These are phyloP conservation scores for Fagopyrum homotropicum DNA, from an alignment of 148 eudicot species.

Conservation along the genomic window DNA sequence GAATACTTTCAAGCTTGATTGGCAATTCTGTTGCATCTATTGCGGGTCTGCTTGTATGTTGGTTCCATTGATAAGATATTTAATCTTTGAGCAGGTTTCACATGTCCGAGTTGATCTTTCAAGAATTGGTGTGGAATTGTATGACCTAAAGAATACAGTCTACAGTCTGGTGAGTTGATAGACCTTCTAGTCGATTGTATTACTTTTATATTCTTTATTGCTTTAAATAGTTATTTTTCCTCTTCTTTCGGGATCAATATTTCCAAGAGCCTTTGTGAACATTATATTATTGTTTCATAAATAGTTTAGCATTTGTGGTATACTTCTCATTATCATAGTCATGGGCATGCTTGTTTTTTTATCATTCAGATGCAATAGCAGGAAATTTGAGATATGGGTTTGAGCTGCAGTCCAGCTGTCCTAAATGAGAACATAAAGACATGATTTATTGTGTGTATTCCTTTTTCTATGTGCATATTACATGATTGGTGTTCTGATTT, in stretches of 20 bases:
- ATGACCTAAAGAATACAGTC: constrained; percentile 42
- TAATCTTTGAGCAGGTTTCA: constrained; percentile 48
- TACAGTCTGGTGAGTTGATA: constrained; percentile 61
- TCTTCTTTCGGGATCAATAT: not conserved
- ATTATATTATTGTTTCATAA: not conserved
- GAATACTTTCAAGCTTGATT: not conserved
- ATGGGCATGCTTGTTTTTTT: not conserved
- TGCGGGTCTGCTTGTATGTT: not conserved
- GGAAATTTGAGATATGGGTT: not conserved
- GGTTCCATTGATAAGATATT: not conserved
- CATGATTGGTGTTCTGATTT: not conserved
- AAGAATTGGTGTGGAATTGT: constrained; percentile 45
- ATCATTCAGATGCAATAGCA: not conserved
- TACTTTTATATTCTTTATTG: not conserved
- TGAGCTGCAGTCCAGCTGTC: not conserved
- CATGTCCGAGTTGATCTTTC: constrained; percentile 60
- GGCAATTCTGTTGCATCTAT: not conserved
- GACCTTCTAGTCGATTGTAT: not conserved
- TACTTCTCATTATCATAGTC: not conserved
- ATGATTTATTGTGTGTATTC: not conserved
- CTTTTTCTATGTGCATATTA: not conserved
- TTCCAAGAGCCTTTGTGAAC: not conserved
- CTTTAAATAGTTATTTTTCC: not conserved
- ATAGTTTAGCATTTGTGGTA: not conserved
- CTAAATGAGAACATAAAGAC: not conserved